Conservation (phyloP, 2,329 filamentous ascomycete species). For the Trichoderma harzianum region DNA sequence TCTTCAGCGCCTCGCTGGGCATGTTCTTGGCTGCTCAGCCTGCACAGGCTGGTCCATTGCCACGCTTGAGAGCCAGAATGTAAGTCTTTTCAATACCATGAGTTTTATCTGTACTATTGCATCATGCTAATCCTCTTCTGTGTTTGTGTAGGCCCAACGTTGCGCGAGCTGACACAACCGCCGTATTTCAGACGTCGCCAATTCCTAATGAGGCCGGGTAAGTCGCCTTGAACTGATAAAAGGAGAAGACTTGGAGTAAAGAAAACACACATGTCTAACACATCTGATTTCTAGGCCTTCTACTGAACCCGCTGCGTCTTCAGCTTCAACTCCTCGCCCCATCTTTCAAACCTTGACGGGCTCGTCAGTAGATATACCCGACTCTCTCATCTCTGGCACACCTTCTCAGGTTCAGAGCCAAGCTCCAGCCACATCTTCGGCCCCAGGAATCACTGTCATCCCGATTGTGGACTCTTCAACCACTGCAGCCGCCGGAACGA, state of each 20-base stretch:
- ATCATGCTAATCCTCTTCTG: slow-evolving; percentile 13
- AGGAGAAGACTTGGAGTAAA: neutral
- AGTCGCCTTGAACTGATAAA: neutral
- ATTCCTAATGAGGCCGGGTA: neutral
- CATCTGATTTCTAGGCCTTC: neutral
- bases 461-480: slow-evolving; percentile 5
- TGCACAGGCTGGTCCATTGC: slow-evolving; percentile 35
- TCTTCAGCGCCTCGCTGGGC: slow-evolving; percentile 25
- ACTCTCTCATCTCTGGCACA: slow-evolving; percentile 9
- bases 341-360: slow-evolving; percentile 6
- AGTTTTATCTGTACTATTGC: neutral
- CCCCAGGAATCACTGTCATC: neutral
- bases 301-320: neutral
- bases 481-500: neutral
- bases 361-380: slow-evolving; percentile 16
- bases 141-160: slow-evolving; percentile 3
- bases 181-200: neutral
- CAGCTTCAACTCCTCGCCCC: slow-evolving; percentile 11
- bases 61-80: slow-evolving; percentile 31
- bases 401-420: neutral
- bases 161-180: slow-evolving; percentile 22
- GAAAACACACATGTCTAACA: neutral
- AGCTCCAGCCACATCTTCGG: neutral
- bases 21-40: slow-evolving; percentile 30
- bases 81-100: slow-evolving; percentile 20